Conservation (phyloP, 768 basidiomycete genomes). For the Tricholoma flavovirens region DNA sequence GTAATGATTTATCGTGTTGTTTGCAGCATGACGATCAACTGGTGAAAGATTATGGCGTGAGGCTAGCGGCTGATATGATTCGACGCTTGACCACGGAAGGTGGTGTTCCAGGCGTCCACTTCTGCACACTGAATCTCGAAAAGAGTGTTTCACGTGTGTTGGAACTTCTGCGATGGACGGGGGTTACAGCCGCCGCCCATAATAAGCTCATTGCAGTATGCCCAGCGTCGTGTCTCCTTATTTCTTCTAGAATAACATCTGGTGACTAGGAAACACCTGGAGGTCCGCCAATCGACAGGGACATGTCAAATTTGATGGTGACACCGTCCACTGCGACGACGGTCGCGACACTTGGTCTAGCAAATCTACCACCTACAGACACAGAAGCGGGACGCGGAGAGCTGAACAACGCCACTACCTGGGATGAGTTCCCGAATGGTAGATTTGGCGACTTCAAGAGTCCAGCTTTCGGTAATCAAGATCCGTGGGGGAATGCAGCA, state of each 20-base stretch:
- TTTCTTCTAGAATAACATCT: background rate
- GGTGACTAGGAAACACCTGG: slow-evolving; percentile 28
- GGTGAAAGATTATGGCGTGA: slow-evolving; percentile 93
- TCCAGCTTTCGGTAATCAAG: slow-evolving; percentile 85
- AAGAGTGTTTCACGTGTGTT: slow-evolving; percentile 87
- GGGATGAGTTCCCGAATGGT: slow-evolving; percentile 98
- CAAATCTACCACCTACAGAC: slow-evolving; percentile 42
- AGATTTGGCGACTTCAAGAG: slow-evolving; percentile 97
- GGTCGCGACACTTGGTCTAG: slow-evolving; percentile 52
- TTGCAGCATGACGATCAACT: slow-evolving; percentile 84
- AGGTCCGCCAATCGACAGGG: slow-evolving; percentile 23
- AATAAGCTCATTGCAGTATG: slow-evolving; percentile 68
- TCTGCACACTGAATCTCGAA: slow-evolving; percentile 96
- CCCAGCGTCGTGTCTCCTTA: background rate
- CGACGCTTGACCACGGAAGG: slow-evolving; percentile 48
- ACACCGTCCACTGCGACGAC: slow-evolving; percentile 62
- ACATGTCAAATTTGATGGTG: slow-evolving; percentile 40
- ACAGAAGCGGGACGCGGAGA: slow-evolving; percentile 66
- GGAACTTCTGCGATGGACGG: slow-evolving; percentile 73
- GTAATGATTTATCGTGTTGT: background rate
- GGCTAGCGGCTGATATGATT: slow-evolving; percentile 80
- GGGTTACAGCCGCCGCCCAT: slow-evolving; percentile 31
- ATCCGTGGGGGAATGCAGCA: slow-evolving; percentile 69
- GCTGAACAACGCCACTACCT: slow-evolving; percentile 68
- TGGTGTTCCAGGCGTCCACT: slow-evolving; percentile 72